Conservation (phyloP, 768 basidiomycete species). For the Boletales sp. region DNA sequence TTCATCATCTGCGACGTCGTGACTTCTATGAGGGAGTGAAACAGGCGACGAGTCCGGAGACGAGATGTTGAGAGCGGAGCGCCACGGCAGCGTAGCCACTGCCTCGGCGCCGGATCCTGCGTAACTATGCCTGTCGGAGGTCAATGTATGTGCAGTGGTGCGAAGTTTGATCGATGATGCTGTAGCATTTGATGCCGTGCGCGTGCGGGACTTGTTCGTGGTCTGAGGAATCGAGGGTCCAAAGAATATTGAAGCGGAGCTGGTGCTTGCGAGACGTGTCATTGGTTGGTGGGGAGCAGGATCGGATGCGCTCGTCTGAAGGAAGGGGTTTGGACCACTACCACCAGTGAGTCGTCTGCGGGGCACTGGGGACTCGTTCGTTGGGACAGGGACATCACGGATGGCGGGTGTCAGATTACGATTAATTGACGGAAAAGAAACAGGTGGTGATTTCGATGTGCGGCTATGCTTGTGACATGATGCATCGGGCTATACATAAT, state of each 20-base stretch:
- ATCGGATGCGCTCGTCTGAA: conserved; percentile 26
- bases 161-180: conserved; percentile 5
- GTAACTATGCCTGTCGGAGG: conserved; percentile 61
- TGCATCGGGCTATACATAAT: conserved; percentile 8
- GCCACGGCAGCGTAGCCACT: conserved; percentile 34
- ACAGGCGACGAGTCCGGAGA: conserved; percentile 54
- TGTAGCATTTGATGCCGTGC: conserved; percentile 21
- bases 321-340: conserved; percentile 27
- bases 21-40: conserved; percentile 25
- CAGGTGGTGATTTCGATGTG: conserved; percentile 12
- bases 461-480: conserved; percentile 13
- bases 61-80: conserved; percentile 32
- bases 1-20: conserved; percentile 38
- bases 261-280: conserved; percentile 47
- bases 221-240: conserved; percentile 41
- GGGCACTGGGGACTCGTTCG: conserved; percentile 50
- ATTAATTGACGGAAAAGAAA: conserved; percentile 38
- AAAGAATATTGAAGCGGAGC: conserved; percentile 66
- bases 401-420: conserved; percentile 37
- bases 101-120: conserved; percentile 44
- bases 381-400: conserved; percentile 40
- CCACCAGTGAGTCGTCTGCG: conserved; percentile 50
- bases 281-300: conserved; percentile 36
- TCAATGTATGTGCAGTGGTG: conserved; percentile 24
- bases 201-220: conserved; percentile 17